Base-by-base conservation (phyloP, 2,329 filamentous ascomycete genomes). In the Monilinia aucupariae region DNA sequence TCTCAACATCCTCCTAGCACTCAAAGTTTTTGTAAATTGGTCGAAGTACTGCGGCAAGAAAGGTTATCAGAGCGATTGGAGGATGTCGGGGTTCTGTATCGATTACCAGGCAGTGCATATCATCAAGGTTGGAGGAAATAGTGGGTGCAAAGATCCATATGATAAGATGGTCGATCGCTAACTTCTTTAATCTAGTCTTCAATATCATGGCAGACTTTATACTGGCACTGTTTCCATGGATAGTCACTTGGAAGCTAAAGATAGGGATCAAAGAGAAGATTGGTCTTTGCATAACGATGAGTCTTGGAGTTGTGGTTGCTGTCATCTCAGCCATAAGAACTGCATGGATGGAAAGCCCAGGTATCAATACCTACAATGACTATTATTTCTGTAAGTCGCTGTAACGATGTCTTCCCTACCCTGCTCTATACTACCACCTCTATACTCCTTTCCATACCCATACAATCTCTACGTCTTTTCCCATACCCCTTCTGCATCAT, bases 151-250 rank as follows among this genome's bases (percentile, higher is more conserved):
- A 47, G 41, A 49, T 34, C 34, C 30, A 49, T 27, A 34, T 39
- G 41, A 56, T 22, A 41, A 61, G 51, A 62, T 32, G 25, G 34
- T 45, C 45, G 59, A 61, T 63, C 34, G 61, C 61, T 61, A 64
- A 61, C 54, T 59, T 64, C 68, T 70, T 66, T 55, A 45, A 13
- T 7, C 1, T 64, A 81, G 79, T 80, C 6, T 81, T 81, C 70
- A 82, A 82, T 68, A 79, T 82, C 62, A 73, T 82, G 34, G 82
- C 81, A 78, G 81, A 83, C 64, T 81, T 82, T 48, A 66, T 80
- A 0, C 78, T 83, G 67, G 79, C 81, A 0, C 62, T 72, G 10
- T 79, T 82, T 59, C 80, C 80, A 3, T 82, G 80, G 79, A 67
- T 80, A 27, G 76, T 82, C 25, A 80, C 78, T 0, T 79, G 78